Evolutionary conservation across 1,284 basidiomycete genomes (phyloP).

Genomic region (Coniophora puteana): DNA sequence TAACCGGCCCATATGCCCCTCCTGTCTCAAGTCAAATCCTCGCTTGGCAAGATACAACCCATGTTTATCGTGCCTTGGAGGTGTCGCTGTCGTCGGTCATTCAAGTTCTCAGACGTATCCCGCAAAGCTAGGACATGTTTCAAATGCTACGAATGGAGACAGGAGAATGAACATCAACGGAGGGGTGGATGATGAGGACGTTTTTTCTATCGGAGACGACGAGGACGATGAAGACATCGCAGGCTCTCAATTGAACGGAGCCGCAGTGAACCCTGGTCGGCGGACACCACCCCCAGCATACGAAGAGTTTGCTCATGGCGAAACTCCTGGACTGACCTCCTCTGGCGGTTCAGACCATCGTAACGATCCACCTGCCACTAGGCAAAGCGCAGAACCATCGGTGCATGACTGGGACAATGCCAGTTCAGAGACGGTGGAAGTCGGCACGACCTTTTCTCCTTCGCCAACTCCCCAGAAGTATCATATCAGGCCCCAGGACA

Average conservation of each 20-base stretch:
- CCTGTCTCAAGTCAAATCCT: constrained; percentile 51
- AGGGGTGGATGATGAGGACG: constrained; percentile 51
- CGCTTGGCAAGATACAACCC: constrained; percentile 60
- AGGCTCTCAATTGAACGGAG: neutral
- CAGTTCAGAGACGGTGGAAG: neutral
- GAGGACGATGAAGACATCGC: constrained; percentile 45
- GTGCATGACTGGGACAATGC: neutral
- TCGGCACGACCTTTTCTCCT: neutral
- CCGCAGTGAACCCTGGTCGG: neutral
- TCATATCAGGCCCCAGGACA: constrained; percentile 58
- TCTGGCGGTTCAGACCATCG: neutral
- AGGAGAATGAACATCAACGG: constrained; percentile 46
- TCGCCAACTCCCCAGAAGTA: constrained; percentile 36
- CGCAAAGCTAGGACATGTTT: neutral
- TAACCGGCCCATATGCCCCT: constrained; percentile 52
- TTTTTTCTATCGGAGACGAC: constrained; percentile 62
- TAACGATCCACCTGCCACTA: neutral
- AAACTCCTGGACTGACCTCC: neutral
- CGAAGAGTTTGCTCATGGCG: neutral
- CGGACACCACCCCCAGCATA: neutral
- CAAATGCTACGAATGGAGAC: neutral
- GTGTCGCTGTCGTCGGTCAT: constrained; percentile 41
- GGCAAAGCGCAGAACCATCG: neutral
- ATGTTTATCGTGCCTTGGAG: constrained; percentile 59
- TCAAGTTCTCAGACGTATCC: constrained; percentile 15